phyloP scores from a whole-genome alignment of 495 filamentous ascomycete species.

The Neurospora sp. region DNA sequence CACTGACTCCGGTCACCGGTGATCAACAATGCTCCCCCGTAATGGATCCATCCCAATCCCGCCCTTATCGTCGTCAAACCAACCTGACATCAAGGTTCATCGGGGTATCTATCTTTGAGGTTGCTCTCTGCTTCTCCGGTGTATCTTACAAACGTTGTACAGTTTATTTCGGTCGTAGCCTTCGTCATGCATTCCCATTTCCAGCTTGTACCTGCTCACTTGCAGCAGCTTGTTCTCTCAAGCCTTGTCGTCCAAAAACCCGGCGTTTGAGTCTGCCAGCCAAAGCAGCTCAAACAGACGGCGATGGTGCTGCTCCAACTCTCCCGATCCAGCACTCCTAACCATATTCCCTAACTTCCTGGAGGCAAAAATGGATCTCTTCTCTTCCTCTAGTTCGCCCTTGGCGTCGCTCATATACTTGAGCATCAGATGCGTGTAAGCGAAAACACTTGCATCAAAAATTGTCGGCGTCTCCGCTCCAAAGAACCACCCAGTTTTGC shows the following conservation, averaged over 20 bases:
- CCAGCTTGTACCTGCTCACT: background rate
- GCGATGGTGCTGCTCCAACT: conserved; percentile 23
- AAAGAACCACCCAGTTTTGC: conserved; percentile 35
- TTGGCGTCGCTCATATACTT: background rate
- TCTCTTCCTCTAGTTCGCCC: conserved; percentile 6
- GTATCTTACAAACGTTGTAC: background rate
- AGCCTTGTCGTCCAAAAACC: background rate
- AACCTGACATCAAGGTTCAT: background rate
- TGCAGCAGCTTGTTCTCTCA: background rate
- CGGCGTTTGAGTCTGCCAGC: background rate
- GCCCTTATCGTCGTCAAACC: background rate
- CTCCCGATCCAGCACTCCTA: conserved; percentile 7
- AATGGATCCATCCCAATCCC: background rate
- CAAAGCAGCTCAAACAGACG: conserved; percentile 24
- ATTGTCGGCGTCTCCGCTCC: conserved; percentile 44
- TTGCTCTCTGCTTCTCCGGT: background rate
- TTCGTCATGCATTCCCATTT: background rate
- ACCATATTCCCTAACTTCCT: conserved; percentile 44
- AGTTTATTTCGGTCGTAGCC: background rate
- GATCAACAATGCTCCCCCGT: background rate
- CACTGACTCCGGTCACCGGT: conserved; percentile 7
- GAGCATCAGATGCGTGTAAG: conserved; percentile 77
- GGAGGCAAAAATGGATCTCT: conserved; percentile 20
- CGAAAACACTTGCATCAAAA: conserved; percentile 83
- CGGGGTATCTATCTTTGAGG: background rate